Percentiles rank a stretch among this genome's conserved stretches.
phyloP scores from a whole-genome alignment of 2,329 filamentous ascomycete species.

The Xylariales sp. region DNA sequence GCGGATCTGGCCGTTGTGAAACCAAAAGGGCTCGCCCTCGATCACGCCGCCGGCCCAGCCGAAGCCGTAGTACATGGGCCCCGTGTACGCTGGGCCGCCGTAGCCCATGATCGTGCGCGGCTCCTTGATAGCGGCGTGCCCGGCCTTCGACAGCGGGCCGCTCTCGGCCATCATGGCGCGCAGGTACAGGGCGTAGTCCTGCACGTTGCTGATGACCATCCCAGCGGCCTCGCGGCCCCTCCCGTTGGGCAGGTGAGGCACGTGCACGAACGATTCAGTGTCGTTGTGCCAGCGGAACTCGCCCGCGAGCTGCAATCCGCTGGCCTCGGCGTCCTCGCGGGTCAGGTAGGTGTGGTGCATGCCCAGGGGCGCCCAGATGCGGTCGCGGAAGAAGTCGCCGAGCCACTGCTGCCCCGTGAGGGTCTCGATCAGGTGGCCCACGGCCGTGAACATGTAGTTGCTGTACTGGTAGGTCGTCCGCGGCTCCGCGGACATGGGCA shows the following conservation, averaged over 20 bases:
- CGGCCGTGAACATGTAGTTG: conserved; percentile 45
- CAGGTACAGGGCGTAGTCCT: conserved; percentile 32
- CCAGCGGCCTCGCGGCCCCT: conserved; percentile 35
- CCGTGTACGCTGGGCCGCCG: conserved; percentile 10
- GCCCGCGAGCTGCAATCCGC: conserved; percentile 28
- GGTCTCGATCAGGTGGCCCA: conserved; percentile 41
- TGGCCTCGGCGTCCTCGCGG: conserved; percentile 18
- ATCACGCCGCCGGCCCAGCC: conserved; percentile 24
- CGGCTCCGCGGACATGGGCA: conserved; percentile 29
- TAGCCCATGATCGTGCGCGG: conserved; percentile 18
- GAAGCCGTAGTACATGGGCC: conserved; percentile 20
- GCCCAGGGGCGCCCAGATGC: conserved; percentile 39
- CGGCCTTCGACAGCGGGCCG: conserved; percentile 19
- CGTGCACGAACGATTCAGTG: conserved; percentile 15
- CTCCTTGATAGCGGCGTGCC: conserved; percentile 19
- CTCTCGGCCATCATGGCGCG: conserved; percentile 25
- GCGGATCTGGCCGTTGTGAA: conserved; percentile 23
- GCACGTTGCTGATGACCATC: conserved; percentile 32
- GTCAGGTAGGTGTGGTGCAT: conserved; percentile 40
- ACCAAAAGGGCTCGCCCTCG: conserved; percentile 21
- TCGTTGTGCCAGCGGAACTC: conserved; percentile 36
- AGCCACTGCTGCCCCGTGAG: conserved; percentile 31
- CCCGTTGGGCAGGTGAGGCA: conserved; percentile 20
- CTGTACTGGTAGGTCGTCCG: conserved; percentile 37
- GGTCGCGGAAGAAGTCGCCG: conserved; percentile 32